A percentile compares a stretch with the other conserved stretches of the same genome.
phyloP scores from a whole-genome alignment of 371 early-diverging fungal species.

The Nosema granulosis region DNA sequence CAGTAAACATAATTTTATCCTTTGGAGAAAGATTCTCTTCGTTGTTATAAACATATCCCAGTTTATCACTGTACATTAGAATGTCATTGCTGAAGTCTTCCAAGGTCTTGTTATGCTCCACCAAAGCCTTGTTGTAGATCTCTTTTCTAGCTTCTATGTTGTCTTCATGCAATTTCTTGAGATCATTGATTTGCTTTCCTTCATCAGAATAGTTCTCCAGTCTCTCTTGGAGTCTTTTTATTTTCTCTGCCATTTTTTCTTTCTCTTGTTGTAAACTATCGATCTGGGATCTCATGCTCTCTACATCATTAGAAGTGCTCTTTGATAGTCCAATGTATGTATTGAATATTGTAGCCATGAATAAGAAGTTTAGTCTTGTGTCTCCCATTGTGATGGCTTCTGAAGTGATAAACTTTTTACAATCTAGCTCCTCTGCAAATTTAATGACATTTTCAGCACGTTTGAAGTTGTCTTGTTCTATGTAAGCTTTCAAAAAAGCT shows the following conservation, averaged over 20 bases:
- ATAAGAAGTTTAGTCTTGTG: constrained; percentile 84
- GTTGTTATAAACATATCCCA: background rate
- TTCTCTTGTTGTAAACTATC: background rate
- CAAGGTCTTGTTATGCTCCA: background rate
- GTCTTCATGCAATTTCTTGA: background rate
- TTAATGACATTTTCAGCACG: constrained; percentile 69
- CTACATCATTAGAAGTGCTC: constrained; percentile 62
- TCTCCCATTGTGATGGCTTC: constrained; percentile 84
- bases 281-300: background rate
- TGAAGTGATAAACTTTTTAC: constrained; percentile 82
- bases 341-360: constrained; percentile 85
- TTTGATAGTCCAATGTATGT: constrained; percentile 82
- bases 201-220: background rate
- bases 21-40: background rate
- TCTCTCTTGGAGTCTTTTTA: background rate
- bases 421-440: constrained; percentile 81
- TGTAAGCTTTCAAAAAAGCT: constrained; percentile 24
- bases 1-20: background rate
- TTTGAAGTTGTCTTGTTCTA: constrained; percentile 21
- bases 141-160: background rate
- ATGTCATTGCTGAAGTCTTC: background rate
- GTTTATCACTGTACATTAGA: background rate
- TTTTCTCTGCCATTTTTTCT: background rate
- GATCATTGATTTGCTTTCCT: background rate
- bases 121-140: background rate